Conservation (phyloP, 257 asterid genomes). For the Gentiana straminea region DNA sequence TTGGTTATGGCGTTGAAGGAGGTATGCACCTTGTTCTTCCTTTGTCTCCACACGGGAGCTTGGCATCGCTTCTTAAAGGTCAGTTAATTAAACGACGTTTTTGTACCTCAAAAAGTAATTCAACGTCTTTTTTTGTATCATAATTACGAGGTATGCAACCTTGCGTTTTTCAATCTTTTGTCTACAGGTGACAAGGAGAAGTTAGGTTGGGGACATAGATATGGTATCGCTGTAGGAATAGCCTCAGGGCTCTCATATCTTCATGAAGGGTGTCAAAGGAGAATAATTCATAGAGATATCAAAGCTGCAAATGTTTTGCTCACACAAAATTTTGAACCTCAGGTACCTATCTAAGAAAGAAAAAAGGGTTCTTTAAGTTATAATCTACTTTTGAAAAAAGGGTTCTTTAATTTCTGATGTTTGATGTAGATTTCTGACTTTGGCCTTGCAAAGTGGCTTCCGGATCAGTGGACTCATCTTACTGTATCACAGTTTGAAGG, state of each 20-base stretch:
- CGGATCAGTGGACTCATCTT: conserved; percentile 10
- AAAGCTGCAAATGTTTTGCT: conserved; percentile 88
- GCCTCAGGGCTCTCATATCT: conserved; percentile 84
- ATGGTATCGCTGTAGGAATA: conserved; percentile 57
- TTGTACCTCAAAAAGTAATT: neutral
- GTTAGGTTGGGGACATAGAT: conserved; percentile 50
- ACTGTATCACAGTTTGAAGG: no score
- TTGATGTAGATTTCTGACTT: conserved; percentile 77
- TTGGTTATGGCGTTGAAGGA: conserved; percentile 95
- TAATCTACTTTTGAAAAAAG: neutral
- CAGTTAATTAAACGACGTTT: neutral
- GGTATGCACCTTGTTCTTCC: conserved; percentile 99
- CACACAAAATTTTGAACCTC: conserved; percentile 74
- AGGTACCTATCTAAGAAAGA: conserved; percentile 24
- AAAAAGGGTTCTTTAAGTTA: no score
- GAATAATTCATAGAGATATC: conserved; percentile 88
- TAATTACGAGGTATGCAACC: conserved; percentile 1
- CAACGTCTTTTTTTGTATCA: neutral
- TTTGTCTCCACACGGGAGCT: conserved; percentile 84
- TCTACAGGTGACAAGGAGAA: conserved; percentile 42
- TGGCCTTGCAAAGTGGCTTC: conserved; percentile 98
- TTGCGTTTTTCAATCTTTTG: neutral
- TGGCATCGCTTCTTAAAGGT: conserved; percentile 68
- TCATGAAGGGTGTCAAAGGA: conserved; percentile 88
- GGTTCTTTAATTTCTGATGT: neutral